Base-by-base conservation (phyloP, 768 basidiomycete species). In the Boletus rufocinnamomeus region DNA sequence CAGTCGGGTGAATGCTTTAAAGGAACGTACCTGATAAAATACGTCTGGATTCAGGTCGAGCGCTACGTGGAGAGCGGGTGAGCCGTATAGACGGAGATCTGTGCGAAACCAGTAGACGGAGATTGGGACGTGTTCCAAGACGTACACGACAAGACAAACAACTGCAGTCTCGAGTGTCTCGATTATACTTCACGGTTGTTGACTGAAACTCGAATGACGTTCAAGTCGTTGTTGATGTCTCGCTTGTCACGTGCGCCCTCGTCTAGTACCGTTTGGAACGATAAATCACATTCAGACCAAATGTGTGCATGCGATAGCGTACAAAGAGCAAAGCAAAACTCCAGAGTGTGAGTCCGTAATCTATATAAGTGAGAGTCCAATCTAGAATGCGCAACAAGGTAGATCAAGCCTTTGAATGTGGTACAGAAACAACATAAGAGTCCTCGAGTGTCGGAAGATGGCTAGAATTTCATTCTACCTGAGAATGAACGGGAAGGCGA, bases 321-420 rank as follows among this genome's bases (percentile, higher is more conserved):
- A 72, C 62, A 67, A 63, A 63, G 30, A 58, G 21, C 23, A 58
- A 61, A 52, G 53, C 30, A 55, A 60, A 60, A 57, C 54, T 71
- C 68, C 68, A 60, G 63, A 58, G 60, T 67, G 45, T 55, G 23
- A 57, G 69, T 71, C 69, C 69, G 60, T 65, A 67, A 61, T 61
- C 70, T 72, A 67, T 69, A 54, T 70, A 72, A 65, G 60, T 64
- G 53, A 56, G 46, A 32, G 60, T 68, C 58, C 59, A 56, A 59
- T 67, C 56, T 65, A 61, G 67, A 54, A 61, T 61, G 69, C 56
- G 34, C 51, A 58, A 60, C 59, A 50, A 56, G 45, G 51, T 40
- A 44, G 47, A 13, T 52, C 63, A 27, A 52, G 43, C 54, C 65
- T 8, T 65, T 35, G 54, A 35, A 34, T 58, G 58, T 21, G 21